Base-by-base conservation (phyloP, 306 rosid species). In the Quercus aquifolioides region DNA sequence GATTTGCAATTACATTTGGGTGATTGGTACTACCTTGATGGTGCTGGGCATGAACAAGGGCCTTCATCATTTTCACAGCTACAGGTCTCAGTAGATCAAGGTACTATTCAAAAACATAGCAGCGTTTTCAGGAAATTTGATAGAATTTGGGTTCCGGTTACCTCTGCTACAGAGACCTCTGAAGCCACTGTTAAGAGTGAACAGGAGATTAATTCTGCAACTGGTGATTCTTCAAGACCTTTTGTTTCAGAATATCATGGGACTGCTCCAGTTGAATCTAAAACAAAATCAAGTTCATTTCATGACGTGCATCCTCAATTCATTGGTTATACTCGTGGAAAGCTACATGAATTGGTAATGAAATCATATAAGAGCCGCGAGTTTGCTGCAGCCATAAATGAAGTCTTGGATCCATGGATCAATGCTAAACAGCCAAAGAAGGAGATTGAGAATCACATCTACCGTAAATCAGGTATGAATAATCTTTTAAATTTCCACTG, bases 1-100 rank as follows among this genome's bases (percentile, higher is more conserved):
- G 96, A 96, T 74, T 82, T 96, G 88, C 94, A 88, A 76, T 84
- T 96, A 83, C 93, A 87, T 84, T 86, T 86, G 79, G 98, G 99
- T 82, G 92, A 91, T 78, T 96, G 99, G 99, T 96, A 85, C 86
- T 96, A 96, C 83, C 90, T 91, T 82, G 98, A 96, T 93, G 99
- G 96, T 81, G 90, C 94, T 85, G 99, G 99, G 73, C 98, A 91
- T 71, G 98, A 90, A 84, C 94, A 80, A 75, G 99, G 99, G 56
- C 99, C 99, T 75, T 90, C 88, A 51, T 88, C 97, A 33, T 90
- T 89, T 88, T 79, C 89, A 43, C 96, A 96, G 85, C 91, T 96
- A 74, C 94, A 93, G 85, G 85, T 74, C 84, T 84, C 90, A 59
- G 97, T 86, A n/a, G 96, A 96, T 85, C 89, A 79, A 81, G 98